Evolutionary conservation across 805 yeast genomes (phyloP), one percentile per base, ranked within the genome.

Genomic region (Kuraishia floccosa): DNA sequence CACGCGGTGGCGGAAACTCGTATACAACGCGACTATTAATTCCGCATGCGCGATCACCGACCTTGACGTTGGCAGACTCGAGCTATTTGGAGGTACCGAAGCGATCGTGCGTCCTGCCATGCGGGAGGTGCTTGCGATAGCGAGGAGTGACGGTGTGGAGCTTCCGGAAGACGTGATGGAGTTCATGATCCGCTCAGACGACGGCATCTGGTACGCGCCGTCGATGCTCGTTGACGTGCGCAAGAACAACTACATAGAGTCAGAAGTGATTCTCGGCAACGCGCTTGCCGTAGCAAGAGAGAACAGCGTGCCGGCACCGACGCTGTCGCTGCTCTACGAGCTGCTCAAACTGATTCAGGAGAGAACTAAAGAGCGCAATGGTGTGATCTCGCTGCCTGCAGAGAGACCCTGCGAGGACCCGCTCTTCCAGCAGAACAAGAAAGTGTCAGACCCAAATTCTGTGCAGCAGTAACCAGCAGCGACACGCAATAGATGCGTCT

Each of bases 211-310:
- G 53, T 80, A 69, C 47, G 62, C 65, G 31, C 89, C 89, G 3
- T 77, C 86, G 4, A 80, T 80, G 89, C 55, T 68, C 37, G 79
- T 77, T 8, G 91, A 80, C 45, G 64, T 65, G 14, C 56, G 68
- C 30, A 75, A 77, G 39, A 72, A 75, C 17, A 76, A 79, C 44
- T 73, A 74, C 29, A 67, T 81, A 40, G 93, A 83, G 50, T 51
- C 75, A 18, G 86, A 81, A 43, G 78, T 70, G 15, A 76, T 83
- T 36, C 54, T 80, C 30, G 87, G 89, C 4, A 81, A 76, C 43
- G 61, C 79, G 0, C 43, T 79, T 31, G 50, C 50, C 12, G 58
- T 68, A 25, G 81, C 78, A 7, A 52, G 55, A 25, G 62, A 62
- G 38, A 45, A 60, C 34, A 56, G 62, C 0, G 65, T 75, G 7